Evolutionary conservation across 2,329 filamentous ascomycete species (phyloP), one percentile per base, ranked within the genome.

Genomic region (Talaromyces sp.): DNA sequence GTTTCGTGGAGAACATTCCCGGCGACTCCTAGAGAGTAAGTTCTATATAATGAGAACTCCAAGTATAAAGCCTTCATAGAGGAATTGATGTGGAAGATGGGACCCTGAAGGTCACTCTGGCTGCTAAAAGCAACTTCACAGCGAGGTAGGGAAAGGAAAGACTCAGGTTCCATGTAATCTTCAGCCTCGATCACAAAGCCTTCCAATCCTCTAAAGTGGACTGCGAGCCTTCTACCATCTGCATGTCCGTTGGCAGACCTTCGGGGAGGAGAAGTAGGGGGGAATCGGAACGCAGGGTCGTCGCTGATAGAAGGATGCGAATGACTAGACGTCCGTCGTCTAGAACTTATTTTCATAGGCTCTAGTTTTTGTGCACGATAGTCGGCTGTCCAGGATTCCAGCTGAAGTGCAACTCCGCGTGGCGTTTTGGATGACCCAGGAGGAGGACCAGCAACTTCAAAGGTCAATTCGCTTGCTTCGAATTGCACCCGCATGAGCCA

Each of bases 41-140:
- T 93, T 3, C 93, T 89, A 73, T 96, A 96, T 0, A 99, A 83
- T 0, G 96, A 99, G 72, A 98, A 98, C 57, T 96, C 89, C 7
- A 96, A 71, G 64, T 91, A 86, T 1, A 99, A 78, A 5, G 90
- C 91, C 67, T 89, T 89, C 23, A 95, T 84, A 58, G 90, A 86
- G 0, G 91, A 90, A 67, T 96, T 92, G 51, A 98, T 78, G 71
- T 98, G 92, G 70, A 97, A 91, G 5, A 96, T 83, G 0, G 92
- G 90, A 0, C 93, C 94, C 69, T 96, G 91, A 33, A 86, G 86
- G 73, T 99, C 95, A 66, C 91, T 96, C 4, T 87, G 83, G 0
- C 95, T 96, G 31, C 89, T 92, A 61, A 98, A 84, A 1, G 91
- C 89, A 31, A 97, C 81, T 72, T 99, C 95, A 67, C 96, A 92